phyloP scores from a whole-genome alignment of 768 basidiomycete genomes.

The Suillus alpinus region DNA sequence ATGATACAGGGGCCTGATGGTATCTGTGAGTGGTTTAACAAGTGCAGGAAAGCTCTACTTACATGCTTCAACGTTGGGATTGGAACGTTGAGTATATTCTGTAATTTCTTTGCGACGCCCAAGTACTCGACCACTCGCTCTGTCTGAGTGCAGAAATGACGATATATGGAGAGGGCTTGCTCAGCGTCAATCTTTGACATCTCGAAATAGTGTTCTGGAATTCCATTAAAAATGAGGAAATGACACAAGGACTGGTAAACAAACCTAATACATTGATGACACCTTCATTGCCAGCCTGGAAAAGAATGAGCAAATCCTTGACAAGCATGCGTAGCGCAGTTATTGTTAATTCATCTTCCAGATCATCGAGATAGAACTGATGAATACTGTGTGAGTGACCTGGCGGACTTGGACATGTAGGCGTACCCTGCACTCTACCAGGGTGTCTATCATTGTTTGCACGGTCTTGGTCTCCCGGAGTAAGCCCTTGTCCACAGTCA shows the following conservation, averaged over 20 bases:
- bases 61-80: constrained; percentile 94
- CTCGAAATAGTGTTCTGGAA: constrained; percentile 90
- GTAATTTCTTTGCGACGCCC: constrained; percentile 86
- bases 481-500: constrained; percentile 96
- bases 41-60: constrained; percentile 22
- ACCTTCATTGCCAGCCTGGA: constrained; percentile 96
- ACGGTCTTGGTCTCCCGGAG: constrained; percentile 89
- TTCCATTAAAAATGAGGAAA: constrained; percentile 15
- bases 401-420: constrained; percentile 1
- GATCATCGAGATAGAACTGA: constrained; percentile 91
- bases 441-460: constrained; percentile 83
- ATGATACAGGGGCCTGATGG: constrained; percentile 82
- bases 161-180: constrained; percentile 83
- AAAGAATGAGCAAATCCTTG: constrained; percentile 92
- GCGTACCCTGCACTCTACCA: constrained; percentile 86
- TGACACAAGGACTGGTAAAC: constrained; percentile 29
- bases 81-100: constrained; percentile 89
- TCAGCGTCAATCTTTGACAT: constrained; percentile 94
- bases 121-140: constrained; percentile 92
- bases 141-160: constrained; percentile 91
- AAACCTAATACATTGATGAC: constrained; percentile 78
- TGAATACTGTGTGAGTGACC: not conserved
- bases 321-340: constrained; percentile 90
- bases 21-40: constrained; percentile 1
- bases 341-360: constrained; percentile 89